A percentile compares a stretch with the other conserved stretches of the same genome.
phyloP scores from a whole-genome alignment of 2,329 filamentous ascomycete genomes.

The Plenodomus tracheiphilus region DNA sequence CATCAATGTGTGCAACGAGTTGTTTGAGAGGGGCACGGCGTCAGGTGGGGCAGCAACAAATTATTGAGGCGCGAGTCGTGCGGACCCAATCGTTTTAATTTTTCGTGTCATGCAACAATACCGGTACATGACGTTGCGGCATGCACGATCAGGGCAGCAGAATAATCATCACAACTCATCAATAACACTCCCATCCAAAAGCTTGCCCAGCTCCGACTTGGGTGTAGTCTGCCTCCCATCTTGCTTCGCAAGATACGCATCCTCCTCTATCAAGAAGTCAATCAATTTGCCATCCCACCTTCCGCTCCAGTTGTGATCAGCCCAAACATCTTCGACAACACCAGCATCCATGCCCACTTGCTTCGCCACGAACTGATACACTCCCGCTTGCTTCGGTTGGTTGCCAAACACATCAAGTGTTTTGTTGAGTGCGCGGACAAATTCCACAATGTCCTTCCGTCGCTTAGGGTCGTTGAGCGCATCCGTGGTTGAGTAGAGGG shows the following conservation, averaged over 20 bases:
- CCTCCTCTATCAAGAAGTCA: slow-evolving; percentile 28
- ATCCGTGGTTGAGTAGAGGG: slow-evolving; percentile 26
- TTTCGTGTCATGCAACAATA: neutral
- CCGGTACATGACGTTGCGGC: no score
- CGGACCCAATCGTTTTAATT: slow-evolving; percentile 3
- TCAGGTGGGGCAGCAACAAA: slow-evolving; percentile 10
- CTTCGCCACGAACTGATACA: slow-evolving; percentile 22
- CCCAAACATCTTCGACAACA: slow-evolving; percentile 28
- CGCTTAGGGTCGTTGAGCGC: slow-evolving; percentile 21
- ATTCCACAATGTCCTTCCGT: slow-evolving; percentile 27
- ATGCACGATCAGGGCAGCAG: no score
- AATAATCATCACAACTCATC: slow-evolving; percentile 10
- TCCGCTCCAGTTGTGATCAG: slow-evolving; percentile 27
- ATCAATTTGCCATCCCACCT: slow-evolving; percentile 19
- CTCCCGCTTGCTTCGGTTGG: slow-evolving; percentile 9
- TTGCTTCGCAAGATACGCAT: slow-evolving; percentile 23
- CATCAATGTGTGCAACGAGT: neutral
- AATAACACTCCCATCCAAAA: slow-evolving; percentile 25
- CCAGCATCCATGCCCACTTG: slow-evolving; percentile 17
- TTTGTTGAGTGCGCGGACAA: slow-evolving; percentile 29
- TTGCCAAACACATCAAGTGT: slow-evolving; percentile 22
- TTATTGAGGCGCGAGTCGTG: slow-evolving; percentile 15
- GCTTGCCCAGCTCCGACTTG: slow-evolving; percentile 21
- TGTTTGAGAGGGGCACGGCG: neutral
- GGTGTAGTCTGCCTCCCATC: slow-evolving; percentile 16